phyloP scores from a whole-genome alignment of 2,329 filamentous ascomycete genomes.

The Diaporthe capsici region DNA sequence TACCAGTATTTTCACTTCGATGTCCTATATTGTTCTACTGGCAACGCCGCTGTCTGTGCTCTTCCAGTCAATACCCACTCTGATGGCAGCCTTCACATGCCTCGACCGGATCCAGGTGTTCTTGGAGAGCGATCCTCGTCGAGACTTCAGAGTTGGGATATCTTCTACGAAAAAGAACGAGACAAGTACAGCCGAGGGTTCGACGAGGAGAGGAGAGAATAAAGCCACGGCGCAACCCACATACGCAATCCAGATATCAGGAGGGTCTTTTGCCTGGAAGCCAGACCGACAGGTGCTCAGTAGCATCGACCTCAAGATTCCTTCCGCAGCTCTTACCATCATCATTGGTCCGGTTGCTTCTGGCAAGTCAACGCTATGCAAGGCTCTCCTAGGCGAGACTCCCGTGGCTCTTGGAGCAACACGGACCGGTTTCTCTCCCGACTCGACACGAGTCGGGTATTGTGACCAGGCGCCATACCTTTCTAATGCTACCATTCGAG shows the following conservation, averaged over 20 bases:
- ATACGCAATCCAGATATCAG: constrained; percentile 35
- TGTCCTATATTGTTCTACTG: constrained; percentile 54
- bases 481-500: constrained; percentile 32
- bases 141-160: constrained; percentile 45
- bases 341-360: constrained; percentile 55
- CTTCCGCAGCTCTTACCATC: constrained; percentile 45
- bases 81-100: constrained; percentile 53
- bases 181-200: background rate
- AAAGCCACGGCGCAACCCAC: background rate
- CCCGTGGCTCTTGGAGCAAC: constrained; percentile 30
- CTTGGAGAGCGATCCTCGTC: constrained; percentile 48
- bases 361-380: constrained; percentile 55
- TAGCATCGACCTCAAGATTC: constrained; percentile 52
- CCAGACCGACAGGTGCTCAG: constrained; percentile 47
- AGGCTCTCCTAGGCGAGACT: constrained; percentile 52
- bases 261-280: constrained; percentile 54
- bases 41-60: constrained; percentile 50
- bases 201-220: background rate
- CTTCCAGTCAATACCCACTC: constrained; percentile 51
- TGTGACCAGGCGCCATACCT: constrained; percentile 43
- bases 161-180: background rate
- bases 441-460: constrained; percentile 45
- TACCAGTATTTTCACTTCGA: constrained; percentile 49
- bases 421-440: background rate
- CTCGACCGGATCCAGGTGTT: constrained; percentile 54